Percentiles rank a stretch among this genome's conserved stretches.
phyloP scores from a whole-genome alignment of 2,329 filamentous ascomycete species.

The Colletotrichum chrysophilum region DNA sequence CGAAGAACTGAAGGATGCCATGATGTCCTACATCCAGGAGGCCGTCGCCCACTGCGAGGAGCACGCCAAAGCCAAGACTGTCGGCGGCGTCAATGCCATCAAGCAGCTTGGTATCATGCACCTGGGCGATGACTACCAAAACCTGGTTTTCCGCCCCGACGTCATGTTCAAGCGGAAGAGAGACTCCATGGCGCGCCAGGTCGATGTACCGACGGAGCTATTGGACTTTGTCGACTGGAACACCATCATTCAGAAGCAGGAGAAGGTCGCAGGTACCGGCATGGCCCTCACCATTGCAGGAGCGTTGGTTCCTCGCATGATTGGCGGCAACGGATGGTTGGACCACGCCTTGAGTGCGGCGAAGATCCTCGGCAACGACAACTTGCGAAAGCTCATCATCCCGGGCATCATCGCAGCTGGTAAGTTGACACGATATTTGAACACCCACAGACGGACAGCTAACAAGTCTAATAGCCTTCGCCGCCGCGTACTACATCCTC shows the following conservation, averaged over 20 bases:
- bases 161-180: slow-evolving; percentile 90
- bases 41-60: slow-evolving; percentile 84
- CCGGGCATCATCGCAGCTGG: slow-evolving; percentile 81
- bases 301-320: slow-evolving; percentile 79
- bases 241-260: slow-evolving; percentile 84
- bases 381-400: slow-evolving; percentile 79
- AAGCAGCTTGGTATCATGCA: slow-evolving; percentile 89
- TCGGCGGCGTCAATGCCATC: slow-evolving; percentile 83
- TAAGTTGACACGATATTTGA: slow-evolving; percentile 53
- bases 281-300: slow-evolving; percentile 93
- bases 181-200: slow-evolving; percentile 81
- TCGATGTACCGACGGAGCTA: slow-evolving; percentile 86
- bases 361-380: slow-evolving; percentile 82
- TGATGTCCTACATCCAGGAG: slow-evolving; percentile 85
- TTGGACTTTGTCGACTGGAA: slow-evolving; percentile 93
- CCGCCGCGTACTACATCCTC: slow-evolving; percentile 81
- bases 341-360: slow-evolving; percentile 84
- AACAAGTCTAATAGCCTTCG: slow-evolving; percentile 58
- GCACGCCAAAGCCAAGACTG: slow-evolving; percentile 78
- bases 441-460: not conserved
- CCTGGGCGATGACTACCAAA: slow-evolving; percentile 84
- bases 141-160: slow-evolving; percentile 87
- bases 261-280: slow-evolving; percentile 92
- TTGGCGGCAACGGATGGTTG: slow-evolving; percentile 87
- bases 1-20: slow-evolving; percentile 89